phyloP scores from a whole-genome alignment of 2,329 filamentous ascomycete species.

The Endoconidiophora laricicola region DNA sequence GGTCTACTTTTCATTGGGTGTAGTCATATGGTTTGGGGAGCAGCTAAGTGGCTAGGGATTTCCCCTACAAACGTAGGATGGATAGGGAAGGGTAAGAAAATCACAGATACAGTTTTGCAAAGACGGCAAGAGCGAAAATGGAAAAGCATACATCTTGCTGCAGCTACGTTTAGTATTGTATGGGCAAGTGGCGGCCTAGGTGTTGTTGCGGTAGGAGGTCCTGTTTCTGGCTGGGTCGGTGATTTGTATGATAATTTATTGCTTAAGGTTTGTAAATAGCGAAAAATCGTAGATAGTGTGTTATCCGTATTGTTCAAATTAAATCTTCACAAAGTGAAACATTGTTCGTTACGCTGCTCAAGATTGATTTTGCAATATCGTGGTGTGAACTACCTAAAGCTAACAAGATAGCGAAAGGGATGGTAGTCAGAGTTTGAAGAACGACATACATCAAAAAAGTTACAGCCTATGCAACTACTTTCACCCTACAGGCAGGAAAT shows the following conservation, averaged over 20 bases:
- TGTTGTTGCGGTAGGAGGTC: conserved; percentile 56
- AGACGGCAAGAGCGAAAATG: conserved; percentile 44
- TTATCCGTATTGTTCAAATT: background rate
- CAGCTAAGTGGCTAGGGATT: conserved; percentile 62
- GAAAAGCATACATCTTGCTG: conserved; percentile 53
- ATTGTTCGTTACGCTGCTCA: too few relatives aligned
- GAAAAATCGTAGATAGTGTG: too few relatives aligned
- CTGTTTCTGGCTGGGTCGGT: conserved; percentile 60
- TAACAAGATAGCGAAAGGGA: too few relatives aligned
- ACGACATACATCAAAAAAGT: too few relatives aligned
- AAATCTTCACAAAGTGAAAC: background rate
- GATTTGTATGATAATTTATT: conserved; percentile 59
- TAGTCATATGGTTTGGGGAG: conserved; percentile 71
- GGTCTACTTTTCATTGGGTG: conserved; percentile 50
- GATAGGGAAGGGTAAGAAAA: conserved; percentile 25
- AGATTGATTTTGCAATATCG: too few relatives aligned
- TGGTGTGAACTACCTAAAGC: too few relatives aligned
- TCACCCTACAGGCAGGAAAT: too few relatives aligned
- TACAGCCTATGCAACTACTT: too few relatives aligned
- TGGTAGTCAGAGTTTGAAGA: too few relatives aligned
- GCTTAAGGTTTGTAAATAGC: conserved; percentile 16
- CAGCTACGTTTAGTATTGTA: conserved; percentile 38
- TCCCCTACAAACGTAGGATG: conserved; percentile 39
- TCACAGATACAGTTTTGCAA: conserved; percentile 34
- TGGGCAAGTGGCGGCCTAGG: conserved; percentile 75